Percentiles rank a stretch among this genome's conserved stretches.
phyloP scores from a whole-genome alignment of 768 basidiomycete species.

The Macrolepiota fuliginosa region DNA sequence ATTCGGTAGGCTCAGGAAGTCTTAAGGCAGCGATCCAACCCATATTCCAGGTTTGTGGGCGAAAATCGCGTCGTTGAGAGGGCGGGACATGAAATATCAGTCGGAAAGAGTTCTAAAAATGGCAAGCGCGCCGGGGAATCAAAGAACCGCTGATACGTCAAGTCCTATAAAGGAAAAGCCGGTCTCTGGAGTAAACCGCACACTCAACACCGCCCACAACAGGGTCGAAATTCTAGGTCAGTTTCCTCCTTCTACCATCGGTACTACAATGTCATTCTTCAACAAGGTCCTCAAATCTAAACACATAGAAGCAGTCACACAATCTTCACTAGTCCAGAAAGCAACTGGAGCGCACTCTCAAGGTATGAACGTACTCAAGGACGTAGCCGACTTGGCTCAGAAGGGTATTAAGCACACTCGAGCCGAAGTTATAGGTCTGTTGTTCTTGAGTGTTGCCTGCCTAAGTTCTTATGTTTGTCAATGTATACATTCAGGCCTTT shows the following conservation, averaged over 20 bases:
- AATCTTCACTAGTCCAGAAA: slow-evolving; percentile 13
- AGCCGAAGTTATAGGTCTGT: slow-evolving; percentile 36
- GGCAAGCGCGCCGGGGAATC: neutral
- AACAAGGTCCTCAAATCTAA: slow-evolving; percentile 26
- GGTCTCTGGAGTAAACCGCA: neutral
- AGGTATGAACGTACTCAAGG: slow-evolving; percentile 30
- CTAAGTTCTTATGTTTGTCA: neutral
- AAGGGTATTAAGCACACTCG: slow-evolving; percentile 42
- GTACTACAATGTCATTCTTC: slow-evolving; percentile 37
- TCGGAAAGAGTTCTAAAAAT: neutral
- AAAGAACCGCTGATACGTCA: neutral
- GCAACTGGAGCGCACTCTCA: slow-evolving; percentile 11
- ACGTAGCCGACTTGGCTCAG: slow-evolving; percentile 21
- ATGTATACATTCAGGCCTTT: slow-evolving; percentile 27
- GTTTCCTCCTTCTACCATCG: slow-evolving; percentile 1
- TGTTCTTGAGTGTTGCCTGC: neutral
- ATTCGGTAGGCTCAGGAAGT: neutral
- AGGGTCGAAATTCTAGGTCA: slow-evolving; percentile 3
- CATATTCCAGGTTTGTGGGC: neutral
- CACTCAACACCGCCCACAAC: neutral
- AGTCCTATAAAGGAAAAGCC: too few species aligned
- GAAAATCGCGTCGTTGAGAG: neutral
- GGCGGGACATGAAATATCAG: neutral
- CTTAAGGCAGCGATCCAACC: neutral
- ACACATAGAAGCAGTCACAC: slow-evolving; percentile 17